Percentiles rank a stretch among this genome's conserved stretches.
Evolutionary conservation across 202 grass and related monocot species (phyloP).

Genomic region (Thinopyrum obtusiflorum): DNA sequence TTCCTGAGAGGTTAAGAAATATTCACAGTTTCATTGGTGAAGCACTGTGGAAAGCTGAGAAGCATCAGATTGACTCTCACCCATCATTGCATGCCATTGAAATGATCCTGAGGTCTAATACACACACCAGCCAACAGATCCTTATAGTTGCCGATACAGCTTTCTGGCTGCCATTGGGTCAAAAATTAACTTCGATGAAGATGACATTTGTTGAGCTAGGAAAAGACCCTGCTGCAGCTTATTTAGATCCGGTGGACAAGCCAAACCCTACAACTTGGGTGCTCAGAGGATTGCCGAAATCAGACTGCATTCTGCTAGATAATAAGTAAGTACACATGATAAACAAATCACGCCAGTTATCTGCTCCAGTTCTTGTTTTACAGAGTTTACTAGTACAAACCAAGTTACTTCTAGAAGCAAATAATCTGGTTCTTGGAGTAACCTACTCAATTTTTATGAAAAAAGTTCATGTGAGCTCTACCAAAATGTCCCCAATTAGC

Average conservation of each 20-base stretch:
- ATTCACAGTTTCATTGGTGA: conserved; percentile 52
- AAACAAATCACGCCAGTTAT: conserved; percentile 9
- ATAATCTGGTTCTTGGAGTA: not conserved
- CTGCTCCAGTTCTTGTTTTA: conserved; percentile 1
- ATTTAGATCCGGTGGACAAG: conserved; percentile 25
- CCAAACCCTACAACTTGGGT: conserved; percentile 35
- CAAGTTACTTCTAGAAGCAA: conserved; percentile 29
- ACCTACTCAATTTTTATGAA: conserved; percentile 12
- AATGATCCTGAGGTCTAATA: conserved; percentile 45
- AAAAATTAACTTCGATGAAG: conserved; percentile 58
- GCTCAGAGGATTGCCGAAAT: conserved; percentile 39
- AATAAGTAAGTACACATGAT: conserved; percentile 54
- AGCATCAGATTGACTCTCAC: conserved; percentile 48
- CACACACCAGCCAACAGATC: conserved; percentile 37
- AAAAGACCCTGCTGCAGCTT: conserved; percentile 32
- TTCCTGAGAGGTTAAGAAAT: conserved; percentile 57
- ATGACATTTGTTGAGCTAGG: conserved; percentile 44
- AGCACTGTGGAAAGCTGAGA: conserved; percentile 36
- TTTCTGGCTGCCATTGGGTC: conserved; percentile 65
- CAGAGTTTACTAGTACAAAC: conserved; percentile 15
- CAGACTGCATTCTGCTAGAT: conserved; percentile 59
- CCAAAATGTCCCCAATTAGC: conserved; percentile 4
- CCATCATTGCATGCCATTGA: conserved; percentile 57
- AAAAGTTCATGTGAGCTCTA: not conserved
- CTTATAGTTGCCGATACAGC: conserved; percentile 59